Conservation (phyloP, 805 yeast species). For the Candida maris region DNA sequence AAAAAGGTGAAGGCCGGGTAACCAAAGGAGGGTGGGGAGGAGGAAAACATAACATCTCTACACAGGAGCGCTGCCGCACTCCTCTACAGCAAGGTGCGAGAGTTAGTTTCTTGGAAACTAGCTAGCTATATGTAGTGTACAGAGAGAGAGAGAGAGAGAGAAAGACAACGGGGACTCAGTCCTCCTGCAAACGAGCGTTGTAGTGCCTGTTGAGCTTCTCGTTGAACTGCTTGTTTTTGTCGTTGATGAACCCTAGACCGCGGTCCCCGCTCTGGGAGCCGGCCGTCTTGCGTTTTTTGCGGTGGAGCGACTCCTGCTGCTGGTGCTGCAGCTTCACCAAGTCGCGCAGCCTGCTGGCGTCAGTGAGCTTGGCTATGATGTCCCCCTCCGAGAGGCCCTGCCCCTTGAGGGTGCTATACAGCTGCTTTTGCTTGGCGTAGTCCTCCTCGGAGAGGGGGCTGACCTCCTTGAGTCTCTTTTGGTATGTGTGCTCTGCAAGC, state of each 20-base stretch:
- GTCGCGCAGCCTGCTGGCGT: slow-evolving; percentile 28
- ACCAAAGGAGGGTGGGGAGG: no score
- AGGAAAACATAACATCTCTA: no score
- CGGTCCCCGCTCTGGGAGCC: slow-evolving; percentile 31
- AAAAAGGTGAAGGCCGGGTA: no score
- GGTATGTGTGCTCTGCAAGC: slow-evolving; percentile 59
- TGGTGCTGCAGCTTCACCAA: slow-evolving; percentile 31
- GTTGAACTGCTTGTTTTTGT: slow-evolving; percentile 71
- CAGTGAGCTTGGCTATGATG: slow-evolving; percentile 31
- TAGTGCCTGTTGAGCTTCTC: slow-evolving; percentile 61
- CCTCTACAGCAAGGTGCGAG: no score
- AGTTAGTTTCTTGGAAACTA: no score
- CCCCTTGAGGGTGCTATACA: slow-evolving; percentile 18
- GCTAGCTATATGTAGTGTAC: no score
- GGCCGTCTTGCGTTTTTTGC: slow-evolving; percentile 34
- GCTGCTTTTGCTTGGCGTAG: slow-evolving; percentile 38
- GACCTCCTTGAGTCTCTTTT: slow-evolving; percentile 44
- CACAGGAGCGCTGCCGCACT: no score
- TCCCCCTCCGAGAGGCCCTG: slow-evolving; percentile 25
- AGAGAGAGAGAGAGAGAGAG: no score
- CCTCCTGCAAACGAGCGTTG: no score
- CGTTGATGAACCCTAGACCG: slow-evolving; percentile 53
- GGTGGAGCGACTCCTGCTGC: slow-evolving; percentile 35
- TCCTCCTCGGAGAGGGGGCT: slow-evolving; percentile 32
- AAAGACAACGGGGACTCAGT: no score